These are phyloP conservation scores for Halophytophthora polymorphica DNA, from an alignment of 352 stramenopile genomes.

Conservation along the genomic window DNA sequence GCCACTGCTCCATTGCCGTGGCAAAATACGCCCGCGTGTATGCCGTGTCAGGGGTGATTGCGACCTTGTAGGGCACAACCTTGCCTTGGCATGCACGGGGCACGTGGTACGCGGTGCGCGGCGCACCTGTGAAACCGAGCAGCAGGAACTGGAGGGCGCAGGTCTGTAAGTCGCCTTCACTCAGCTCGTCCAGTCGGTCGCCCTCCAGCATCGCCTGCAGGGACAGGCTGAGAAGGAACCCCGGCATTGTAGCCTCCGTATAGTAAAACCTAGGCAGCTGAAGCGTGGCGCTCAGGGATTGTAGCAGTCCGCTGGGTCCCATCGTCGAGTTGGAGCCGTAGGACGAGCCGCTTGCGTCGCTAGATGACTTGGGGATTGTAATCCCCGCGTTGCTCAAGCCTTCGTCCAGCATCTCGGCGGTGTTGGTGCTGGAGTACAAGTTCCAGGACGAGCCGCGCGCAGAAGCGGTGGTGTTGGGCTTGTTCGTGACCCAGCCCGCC, in stretches of 20 bases:
- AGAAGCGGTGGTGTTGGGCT: conserved; percentile 29
- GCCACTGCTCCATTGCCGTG: conserved; percentile 41
- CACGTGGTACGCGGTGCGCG: conserved; percentile 32
- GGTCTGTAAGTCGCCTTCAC: conserved; percentile 28
- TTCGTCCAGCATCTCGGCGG: conserved; percentile 12
- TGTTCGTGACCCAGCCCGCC: conserved; percentile 38
- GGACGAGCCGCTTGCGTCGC: conserved; percentile 3
- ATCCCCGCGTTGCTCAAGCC: conserved; percentile 19
- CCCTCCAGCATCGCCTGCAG: conserved; percentile 44
- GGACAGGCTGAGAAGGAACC: conserved; percentile 50
- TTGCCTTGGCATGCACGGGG: conserved; percentile 44
- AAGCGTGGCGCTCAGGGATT: conserved; percentile 26
- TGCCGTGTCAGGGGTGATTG: conserved; percentile 58
- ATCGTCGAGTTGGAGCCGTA: conserved; percentile 11
- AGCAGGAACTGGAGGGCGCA: conserved; percentile 51
- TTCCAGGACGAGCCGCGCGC: conserved; percentile 37
- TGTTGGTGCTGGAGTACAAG: conserved; percentile 31
- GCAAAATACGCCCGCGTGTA: conserved; percentile 72
- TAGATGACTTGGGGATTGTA: conserved; percentile 8
- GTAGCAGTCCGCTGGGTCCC: conserved; percentile 7
- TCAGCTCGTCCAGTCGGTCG: conserved; percentile 43
- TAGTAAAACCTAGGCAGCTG: conserved; percentile 58
- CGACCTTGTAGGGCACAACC: conserved; percentile 71
- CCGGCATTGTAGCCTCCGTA: conserved; percentile 60
- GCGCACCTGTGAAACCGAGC: conserved; percentile 45